Base-by-base conservation (phyloP, 139 green algal species). In the Spirogloea muscicola region DNA sequence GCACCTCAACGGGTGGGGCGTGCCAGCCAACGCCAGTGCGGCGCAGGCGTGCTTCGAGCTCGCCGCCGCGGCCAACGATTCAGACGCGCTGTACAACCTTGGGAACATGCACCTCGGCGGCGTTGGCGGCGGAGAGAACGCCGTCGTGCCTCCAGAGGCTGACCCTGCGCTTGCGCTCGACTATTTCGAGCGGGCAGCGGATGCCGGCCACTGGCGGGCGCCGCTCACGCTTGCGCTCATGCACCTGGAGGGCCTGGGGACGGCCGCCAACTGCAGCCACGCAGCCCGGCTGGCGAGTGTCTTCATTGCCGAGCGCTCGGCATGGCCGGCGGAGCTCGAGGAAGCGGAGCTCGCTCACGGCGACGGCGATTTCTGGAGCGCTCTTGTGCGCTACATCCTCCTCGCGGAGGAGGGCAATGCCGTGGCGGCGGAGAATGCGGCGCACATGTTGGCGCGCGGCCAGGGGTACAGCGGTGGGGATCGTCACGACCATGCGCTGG, bases 1-100 rank as follows among this genome's bases (percentile, higher is more conserved):
- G 71, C 33, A 87, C 29, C 87, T 82, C 64, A 86, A 84, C 59
- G 86, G 86, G 1, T 83, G 85, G 64, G 76, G 62, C 39, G 73
- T 74, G n/a, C 6, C 34, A 0, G 34, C 59, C 2, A 87, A 89
- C 71, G 66, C 83, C 58, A 89, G 68, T 3, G 44, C 52, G 0
- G 85, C 85, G 3, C 38, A 59, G 0, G 55, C 69, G 27, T 58
- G 43, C 2, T 89, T 89, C 34, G 44, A 76, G 43, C 9, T 52
- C 6, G 86, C 80, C 1, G 75, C 66, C 18, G 51, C 58, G 25
- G 29, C 29, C n/a, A 77, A 77, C 49, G 48, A 80, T 27, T 31
- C 74, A 36, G 74, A 81, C 39, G 58, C 68, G 0, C 67, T 80
- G 18, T 82, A n/a, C n/a, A 82, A 82, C 46, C 58, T 82, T 21